phyloP scores from a whole-genome alignment of 2,329 filamentous ascomycete species.

The Fusarium caatingaense region DNA sequence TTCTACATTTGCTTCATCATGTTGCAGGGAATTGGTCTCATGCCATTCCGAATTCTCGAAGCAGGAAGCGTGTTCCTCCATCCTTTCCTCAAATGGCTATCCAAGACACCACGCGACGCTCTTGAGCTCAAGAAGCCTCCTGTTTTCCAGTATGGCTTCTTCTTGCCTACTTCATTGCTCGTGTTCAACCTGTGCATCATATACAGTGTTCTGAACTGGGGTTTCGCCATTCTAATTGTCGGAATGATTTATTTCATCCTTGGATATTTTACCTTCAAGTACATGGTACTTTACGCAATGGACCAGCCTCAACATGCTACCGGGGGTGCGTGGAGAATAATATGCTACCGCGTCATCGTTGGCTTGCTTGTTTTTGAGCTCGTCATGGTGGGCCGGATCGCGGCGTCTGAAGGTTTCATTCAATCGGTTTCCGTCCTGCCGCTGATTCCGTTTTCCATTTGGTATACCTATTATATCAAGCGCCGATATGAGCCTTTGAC shows the following conservation, averaged over 20 bases:
- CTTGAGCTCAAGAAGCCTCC: slow-evolving; percentile 84
- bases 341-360: slow-evolving; percentile 89
- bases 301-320: slow-evolving; percentile 95
- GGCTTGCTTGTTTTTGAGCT: slow-evolving; percentile 90
- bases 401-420: slow-evolving; percentile 77
- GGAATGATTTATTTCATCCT: slow-evolving; percentile 86
- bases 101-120: slow-evolving; percentile 90
- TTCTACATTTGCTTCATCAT: slow-evolving; percentile 97
- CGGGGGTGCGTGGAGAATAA: slow-evolving; percentile 94
- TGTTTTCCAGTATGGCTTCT: slow-evolving; percentile 95
- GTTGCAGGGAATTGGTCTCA: slow-evolving; percentile 91
- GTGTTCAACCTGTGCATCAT: slow-evolving; percentile 96
- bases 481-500: slow-evolving; percentile 88
- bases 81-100: slow-evolving; percentile 79
- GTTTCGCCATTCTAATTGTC: slow-evolving; percentile 83
- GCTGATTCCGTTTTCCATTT: slow-evolving; percentile 81
- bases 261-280: slow-evolving; percentile 93
- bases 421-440: slow-evolving; percentile 80
- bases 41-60: slow-evolving; percentile 91
- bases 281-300: slow-evolving; percentile 98
- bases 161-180: slow-evolving; percentile 89
- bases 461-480: slow-evolving; percentile 88
- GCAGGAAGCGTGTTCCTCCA: slow-evolving; percentile 88
- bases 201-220: slow-evolving; percentile 86
- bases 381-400: slow-evolving; percentile 88